Conservation (phyloP, 148 eudicot genomes). For the Rhododendron griersonianum region DNA sequence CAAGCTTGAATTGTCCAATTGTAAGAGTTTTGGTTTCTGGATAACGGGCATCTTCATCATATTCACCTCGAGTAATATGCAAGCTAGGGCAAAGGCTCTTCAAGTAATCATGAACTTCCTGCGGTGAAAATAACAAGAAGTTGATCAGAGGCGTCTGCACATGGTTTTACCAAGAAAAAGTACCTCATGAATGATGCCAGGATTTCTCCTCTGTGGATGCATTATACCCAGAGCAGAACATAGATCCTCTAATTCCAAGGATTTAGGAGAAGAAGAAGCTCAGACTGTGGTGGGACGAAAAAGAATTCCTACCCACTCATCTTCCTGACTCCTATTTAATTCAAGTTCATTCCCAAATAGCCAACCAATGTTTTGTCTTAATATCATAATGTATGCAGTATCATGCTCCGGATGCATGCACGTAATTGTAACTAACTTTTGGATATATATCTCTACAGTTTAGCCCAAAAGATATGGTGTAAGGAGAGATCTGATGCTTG, state of each 20-base stretch:
- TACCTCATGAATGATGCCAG: background rate
- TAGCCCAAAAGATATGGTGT: background rate
- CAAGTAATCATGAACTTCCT: conserved; percentile 98
- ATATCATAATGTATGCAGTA: background rate
- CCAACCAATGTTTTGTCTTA: background rate
- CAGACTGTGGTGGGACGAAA: background rate
- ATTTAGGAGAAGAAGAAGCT: background rate
- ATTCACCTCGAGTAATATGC: conserved; percentile 88
- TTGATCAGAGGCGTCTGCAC: background rate
- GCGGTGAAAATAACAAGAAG: conserved; percentile 7
- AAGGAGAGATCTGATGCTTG: background rate
- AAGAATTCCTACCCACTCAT: background rate
- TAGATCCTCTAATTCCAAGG: background rate
- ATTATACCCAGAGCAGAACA: background rate
- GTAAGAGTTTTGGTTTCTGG: conserved; percentile 94
- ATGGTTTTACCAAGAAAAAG: background rate
- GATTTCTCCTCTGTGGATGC: background rate
- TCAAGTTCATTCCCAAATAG: background rate
- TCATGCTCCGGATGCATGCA: background rate
- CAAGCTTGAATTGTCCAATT: conserved; percentile 97
- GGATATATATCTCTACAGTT: background rate
- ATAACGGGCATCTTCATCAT: conserved; percentile 88
- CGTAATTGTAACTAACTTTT: background rate
- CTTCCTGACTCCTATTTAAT: background rate
- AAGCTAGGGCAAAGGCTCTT: conserved; percentile 82